Conservation (phyloP, 805 yeast genomes). For the Pichia californica region DNA sequence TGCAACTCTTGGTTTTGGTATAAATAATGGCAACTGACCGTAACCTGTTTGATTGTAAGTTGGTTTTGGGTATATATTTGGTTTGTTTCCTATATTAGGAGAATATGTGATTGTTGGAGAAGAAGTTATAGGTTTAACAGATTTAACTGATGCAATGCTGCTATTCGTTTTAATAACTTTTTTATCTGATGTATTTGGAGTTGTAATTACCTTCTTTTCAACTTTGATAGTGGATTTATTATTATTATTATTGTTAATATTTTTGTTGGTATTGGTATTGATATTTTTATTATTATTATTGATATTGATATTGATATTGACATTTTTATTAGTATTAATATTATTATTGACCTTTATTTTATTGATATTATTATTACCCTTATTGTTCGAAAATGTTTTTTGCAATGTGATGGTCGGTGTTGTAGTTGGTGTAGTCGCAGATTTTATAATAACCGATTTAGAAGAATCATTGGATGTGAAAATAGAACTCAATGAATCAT, state of each 20-base stretch:
- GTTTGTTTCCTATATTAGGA: not conserved
- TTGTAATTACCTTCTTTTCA: too few species aligned
- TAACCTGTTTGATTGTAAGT: not conserved
- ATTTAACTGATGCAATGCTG: not conserved
- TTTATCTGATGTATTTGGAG: not conserved
- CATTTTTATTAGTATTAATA: not conserved
- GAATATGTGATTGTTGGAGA: not conserved
- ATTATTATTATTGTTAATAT: too few species aligned
- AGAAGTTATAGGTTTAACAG: not conserved
- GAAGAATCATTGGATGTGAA: constrained; percentile 17
- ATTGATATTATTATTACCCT: not conserved
- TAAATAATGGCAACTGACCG: not conserved
- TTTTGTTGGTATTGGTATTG: too few species aligned
- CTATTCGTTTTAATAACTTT: not conserved
- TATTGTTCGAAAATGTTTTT: not conserved
- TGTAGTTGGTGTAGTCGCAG: not conserved
- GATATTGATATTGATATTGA: too few species aligned
- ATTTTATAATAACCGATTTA: constrained; percentile 8
- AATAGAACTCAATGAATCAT: constrained; percentile 4
- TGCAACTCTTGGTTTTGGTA: constrained; percentile 24
- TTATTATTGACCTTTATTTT: not conserved
- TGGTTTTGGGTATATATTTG: not conserved
- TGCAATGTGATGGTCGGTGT: not conserved
- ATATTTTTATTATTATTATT: too few species aligned
- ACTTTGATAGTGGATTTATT: too few species aligned